Conservation (phyloP, 2,329 filamentous ascomycete genomes). For the Hypoxylon sp. region DNA sequence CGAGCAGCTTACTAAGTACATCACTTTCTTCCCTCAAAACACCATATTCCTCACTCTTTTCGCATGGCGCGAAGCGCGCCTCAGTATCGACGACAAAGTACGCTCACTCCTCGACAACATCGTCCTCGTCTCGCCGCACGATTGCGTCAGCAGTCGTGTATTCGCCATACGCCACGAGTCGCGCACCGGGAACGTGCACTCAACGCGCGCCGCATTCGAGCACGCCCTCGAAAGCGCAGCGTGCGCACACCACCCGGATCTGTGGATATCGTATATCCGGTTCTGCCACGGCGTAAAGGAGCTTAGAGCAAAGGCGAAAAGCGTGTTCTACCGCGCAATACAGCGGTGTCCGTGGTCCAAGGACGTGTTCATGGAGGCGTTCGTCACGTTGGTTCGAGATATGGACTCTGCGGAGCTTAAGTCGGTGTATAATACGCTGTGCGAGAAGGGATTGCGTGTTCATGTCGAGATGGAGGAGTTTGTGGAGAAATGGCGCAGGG, state of each 20-base stretch:
- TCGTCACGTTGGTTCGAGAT: conserved; percentile 60
- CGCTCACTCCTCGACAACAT: conserved; percentile 73
- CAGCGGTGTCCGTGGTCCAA: conserved; percentile 61
- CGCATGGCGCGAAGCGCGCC: conserved; percentile 79
- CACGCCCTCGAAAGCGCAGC: conserved; percentile 61
- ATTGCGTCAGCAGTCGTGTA: conserved; percentile 61
- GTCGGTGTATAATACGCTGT: conserved; percentile 64
- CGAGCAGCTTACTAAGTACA: conserved; percentile 70
- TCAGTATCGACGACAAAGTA: conserved; percentile 82
- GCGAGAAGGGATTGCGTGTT: conserved; percentile 64
- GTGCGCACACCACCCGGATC: conserved; percentile 58
- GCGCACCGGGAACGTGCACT: conserved; percentile 63
- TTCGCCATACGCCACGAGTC: conserved; percentile 69
- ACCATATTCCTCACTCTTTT: conserved; percentile 80
- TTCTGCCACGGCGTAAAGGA: conserved; percentile 58
- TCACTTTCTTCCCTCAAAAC: conserved; percentile 79
- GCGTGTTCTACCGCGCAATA: conserved; percentile 54
- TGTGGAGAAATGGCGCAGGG: conserved; percentile 55
- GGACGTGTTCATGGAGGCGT: conserved; percentile 68
- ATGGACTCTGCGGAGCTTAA: conserved; percentile 65
- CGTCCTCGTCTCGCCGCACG: conserved; percentile 59
- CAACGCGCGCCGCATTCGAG: conserved; percentile 67
- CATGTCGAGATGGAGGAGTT: conserved; percentile 68
- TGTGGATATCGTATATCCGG: conserved; percentile 68
- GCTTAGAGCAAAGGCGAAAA: conserved; percentile 49